Evolutionary conservation across 257 asterid genomes (phyloP), one percentile per base, ranked within the genome.

Genomic region (Solanum clarkiae): DNA sequence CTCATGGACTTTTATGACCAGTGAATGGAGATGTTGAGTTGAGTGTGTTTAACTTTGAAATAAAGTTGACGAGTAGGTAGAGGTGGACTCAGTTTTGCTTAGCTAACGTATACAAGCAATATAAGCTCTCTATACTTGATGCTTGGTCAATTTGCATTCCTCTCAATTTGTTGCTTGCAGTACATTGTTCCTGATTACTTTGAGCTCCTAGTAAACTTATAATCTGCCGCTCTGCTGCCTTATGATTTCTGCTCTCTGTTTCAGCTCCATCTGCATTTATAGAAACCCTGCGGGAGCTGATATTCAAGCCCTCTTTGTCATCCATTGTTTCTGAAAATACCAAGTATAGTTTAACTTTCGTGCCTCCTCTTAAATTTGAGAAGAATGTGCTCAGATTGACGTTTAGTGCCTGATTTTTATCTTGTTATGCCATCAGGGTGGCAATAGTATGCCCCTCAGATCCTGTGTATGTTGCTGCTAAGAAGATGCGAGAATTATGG

Each of bases 291-390:
- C 93, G 97, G 91, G 99, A 96, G 85, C 96, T 94, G 66, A 94
- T 94, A 94, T 93, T 94, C 93, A 94, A 96, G 92, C 99, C 99
- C 53, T 91, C 98, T 68, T 91, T 96, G 80, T 96, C 98, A 84
- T 87, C 95, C 53, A 86, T 96, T 88, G 88, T 96, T 81, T 87
- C 98, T 20, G 99, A 94, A 57, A 90, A 53, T 90, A 85, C 95
- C 62, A 94, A 93, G 99, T 96, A 90, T 51, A 60, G 55, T 29
- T 22, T 32, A 87, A 66, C 42, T 82, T 80, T 68, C 88, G 79
- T 82, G 60, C 32, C 13, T 44, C 54, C 71, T 44, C 57, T 84
- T 87, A 71, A 24, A 63, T 74, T 54, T n/a, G n/a, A 44, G 49
- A 29, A 84, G 57, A 2, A 32, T 72, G 42, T 82, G 85, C 69